Conservation (phyloP, 345 rosid species). For the Gynandropsis gynandra region DNA sequence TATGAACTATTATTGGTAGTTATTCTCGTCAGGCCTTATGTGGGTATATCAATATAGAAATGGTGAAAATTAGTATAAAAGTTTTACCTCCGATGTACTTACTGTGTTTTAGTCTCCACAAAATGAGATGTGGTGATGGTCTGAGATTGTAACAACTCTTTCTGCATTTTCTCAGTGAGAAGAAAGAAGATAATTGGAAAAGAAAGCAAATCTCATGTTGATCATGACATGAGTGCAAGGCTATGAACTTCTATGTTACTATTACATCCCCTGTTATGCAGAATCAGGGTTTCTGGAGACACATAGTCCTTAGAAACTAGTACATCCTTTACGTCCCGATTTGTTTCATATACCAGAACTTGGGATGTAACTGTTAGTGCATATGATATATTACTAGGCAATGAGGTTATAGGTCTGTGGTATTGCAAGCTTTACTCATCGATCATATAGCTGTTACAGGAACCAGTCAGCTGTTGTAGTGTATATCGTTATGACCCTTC, state of each 20-base stretch:
- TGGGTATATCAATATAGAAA: not conserved
- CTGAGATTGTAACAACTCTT: conserved; percentile 24
- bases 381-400: not conserved
- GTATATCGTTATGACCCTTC: not conserved
- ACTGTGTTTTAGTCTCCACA: not conserved
- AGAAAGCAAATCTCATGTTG: conserved; percentile 35
- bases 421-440: not conserved
- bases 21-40: not conserved
- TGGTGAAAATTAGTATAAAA: not conserved
- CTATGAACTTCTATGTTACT: conserved; percentile 12
- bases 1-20: not conserved
- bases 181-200: conserved; percentile 31
- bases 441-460: not conserved
- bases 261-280: not conserved
- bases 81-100: not conserved
- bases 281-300: conserved; percentile 4
- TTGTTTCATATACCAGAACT: not conserved
- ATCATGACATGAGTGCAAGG: conserved; percentile 37
- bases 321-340: no score
- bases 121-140: conserved; percentile 5
- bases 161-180: conserved; percentile 44
- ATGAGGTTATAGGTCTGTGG: not conserved
- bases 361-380: not conserved
- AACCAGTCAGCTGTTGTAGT: conserved; percentile 1
- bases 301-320: not conserved